Evolutionary conservation across 352 stramenopile genomes (phyloP), one percentile per base, ranked within the genome.

Genomic region (Phytophthora fragariae): DNA sequence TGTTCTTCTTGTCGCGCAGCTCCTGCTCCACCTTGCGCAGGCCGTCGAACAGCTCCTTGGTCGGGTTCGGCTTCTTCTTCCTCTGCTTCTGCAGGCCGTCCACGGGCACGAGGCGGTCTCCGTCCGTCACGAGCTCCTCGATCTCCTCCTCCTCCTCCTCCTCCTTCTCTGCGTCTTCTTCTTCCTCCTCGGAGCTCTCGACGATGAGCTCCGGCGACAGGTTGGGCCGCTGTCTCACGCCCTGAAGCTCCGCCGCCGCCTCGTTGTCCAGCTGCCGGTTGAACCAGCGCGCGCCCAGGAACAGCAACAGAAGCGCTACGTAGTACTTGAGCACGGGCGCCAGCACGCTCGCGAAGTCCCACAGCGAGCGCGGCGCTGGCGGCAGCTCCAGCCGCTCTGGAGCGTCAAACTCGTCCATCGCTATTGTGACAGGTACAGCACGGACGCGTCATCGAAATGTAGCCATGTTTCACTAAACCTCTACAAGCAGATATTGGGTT

Each of bases 251-350:
- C 49, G 91, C 69, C 15, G 68, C 54, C 46, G 77, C 76, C 61
- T 92, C 88, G 29, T 67, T 65, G 37, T 92, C 85, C 46, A 95
- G 49, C 60, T 86, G 77, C 31, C 66, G 65, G 65, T 93, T 93
- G 57, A 93, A 80, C 57, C 82, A 82, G 60, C 85, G 81, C 24
- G 86, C 86, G 6, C 83, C 72, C 9, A 81, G 72, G 72, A 89
- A 95, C 44, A 92, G 62, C 10, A 81, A 71, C 19, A 93, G 56
- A 11, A 95, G 68, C 53, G 89, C 72, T 47, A 83, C 70, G 64
- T 93, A 95, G 75, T 93, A 93, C 81, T 95, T 93, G 57, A 86
- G 33, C 64, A 95, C 82, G n/a, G 88, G 88, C 58, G 81, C 69
- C 8, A 95, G 56, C 19, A 84, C 57, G 67, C 71, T 68, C 21